Evolutionary conservation across 306 rosid species (phyloP).

Genomic region (Phaseolus lunatus): DNA sequence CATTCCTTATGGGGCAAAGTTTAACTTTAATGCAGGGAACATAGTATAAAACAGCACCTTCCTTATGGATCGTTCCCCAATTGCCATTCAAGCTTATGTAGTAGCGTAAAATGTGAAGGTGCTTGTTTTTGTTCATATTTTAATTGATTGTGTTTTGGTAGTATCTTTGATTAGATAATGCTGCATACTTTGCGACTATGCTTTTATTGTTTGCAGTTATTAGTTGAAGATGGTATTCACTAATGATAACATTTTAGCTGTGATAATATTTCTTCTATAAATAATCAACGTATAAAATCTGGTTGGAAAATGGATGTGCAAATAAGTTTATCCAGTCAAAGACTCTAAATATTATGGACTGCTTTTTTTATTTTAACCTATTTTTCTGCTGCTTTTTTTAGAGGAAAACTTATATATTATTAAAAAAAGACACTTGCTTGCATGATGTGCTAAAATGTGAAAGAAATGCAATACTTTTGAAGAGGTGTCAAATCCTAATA

Average conservation of each 20-base stretch:
- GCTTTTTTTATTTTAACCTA: not conserved
- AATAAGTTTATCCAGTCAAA: not conserved
- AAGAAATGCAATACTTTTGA: no score
- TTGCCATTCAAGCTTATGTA: not conserved
- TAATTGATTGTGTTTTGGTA: not conserved
- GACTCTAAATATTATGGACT: not conserved
- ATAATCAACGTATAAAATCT: not conserved
- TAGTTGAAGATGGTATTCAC: not conserved
- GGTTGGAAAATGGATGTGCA: not conserved
- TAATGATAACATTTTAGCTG: conserved; percentile 3
- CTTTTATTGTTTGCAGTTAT: not conserved
- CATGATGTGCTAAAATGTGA: no score
- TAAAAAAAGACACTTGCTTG: no score
- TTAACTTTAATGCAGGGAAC: no score
- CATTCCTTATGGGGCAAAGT: no score
- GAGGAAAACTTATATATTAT: no score
- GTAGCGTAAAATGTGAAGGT: not conserved
- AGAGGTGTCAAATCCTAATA: no score
- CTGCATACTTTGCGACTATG: not conserved
- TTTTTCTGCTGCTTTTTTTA: not conserved
- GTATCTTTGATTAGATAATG: not conserved
- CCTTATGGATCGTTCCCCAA: not conserved
- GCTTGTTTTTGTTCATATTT: not conserved
- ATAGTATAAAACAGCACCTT: not conserved
- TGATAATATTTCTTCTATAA: not conserved